These are phyloP conservation scores for Russula earlei DNA, from an alignment of 768 basidiomycete genomes.

Conservation along the genomic window DNA sequence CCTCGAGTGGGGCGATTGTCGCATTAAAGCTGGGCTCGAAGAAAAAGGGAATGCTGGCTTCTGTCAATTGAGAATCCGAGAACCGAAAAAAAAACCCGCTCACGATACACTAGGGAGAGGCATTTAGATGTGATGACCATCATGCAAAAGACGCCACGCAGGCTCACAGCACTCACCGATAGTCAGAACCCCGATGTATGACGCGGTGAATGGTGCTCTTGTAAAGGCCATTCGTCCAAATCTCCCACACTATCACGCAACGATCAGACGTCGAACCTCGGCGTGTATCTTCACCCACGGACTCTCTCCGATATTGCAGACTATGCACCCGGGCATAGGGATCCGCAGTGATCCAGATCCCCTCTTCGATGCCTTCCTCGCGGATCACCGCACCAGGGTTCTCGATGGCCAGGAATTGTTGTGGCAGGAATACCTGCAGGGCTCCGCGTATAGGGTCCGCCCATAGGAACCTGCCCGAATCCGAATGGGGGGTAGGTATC, in stretches of 20 bases:
- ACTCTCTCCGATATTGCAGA: conserved; percentile 93
- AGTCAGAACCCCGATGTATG: conserved; percentile 64
- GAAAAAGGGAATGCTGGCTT: conserved; percentile 76
- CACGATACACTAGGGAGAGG: conserved; percentile 55
- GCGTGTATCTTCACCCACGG: conserved; percentile 23
- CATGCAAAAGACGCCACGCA: background rate
- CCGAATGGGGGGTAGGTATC: conserved; percentile 9
- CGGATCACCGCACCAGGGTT: conserved; percentile 31
- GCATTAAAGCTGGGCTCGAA: conserved; percentile 87
- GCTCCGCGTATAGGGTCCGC: conserved; percentile 75
- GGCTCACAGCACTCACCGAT: conserved; percentile 31
- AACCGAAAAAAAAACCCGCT: conserved; percentile 22
- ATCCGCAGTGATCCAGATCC: conserved; percentile 76
- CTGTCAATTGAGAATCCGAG: background rate
- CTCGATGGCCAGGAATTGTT: conserved; percentile 28
- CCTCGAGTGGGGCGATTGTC: conserved; percentile 51
- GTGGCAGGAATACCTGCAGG: conserved; percentile 66
- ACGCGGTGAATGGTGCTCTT: conserved; percentile 86
- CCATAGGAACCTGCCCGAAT: conserved; percentile 59
- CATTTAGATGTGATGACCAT: background rate
- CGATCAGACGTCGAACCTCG: background rate
- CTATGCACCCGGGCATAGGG: conserved; percentile 75
- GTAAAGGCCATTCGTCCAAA: conserved; percentile 85
- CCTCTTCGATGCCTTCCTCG: conserved; percentile 43
- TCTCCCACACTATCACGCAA: conserved; percentile 70